These are phyloP conservation scores for Fraxinus floribunda DNA, from an alignment of 305 asterid species.

Conservation along the genomic window DNA sequence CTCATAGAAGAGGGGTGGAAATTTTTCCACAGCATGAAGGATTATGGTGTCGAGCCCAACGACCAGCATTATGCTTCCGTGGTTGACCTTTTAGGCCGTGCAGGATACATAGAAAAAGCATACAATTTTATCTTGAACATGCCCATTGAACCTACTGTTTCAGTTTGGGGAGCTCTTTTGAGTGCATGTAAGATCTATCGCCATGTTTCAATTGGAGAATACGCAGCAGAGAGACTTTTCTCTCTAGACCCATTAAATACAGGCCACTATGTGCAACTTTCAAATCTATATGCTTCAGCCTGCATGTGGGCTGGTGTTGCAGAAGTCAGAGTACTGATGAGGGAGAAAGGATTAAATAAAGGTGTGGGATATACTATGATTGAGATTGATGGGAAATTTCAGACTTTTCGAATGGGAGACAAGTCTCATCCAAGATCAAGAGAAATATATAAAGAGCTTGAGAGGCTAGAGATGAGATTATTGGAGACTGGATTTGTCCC, in stretches of 20 bases:
- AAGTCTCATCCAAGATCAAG: conserved; percentile 42
- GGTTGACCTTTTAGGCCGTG: conserved; percentile 51
- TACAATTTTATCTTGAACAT: conserved; percentile 32
- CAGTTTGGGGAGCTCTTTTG: conserved; percentile 60
- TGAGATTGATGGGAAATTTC: conserved; percentile 39
- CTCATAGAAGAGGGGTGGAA: conserved; percentile 51
- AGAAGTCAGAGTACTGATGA: conserved; percentile 38
- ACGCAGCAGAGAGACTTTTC: conserved; percentile 43
- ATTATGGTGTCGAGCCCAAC: conserved; percentile 34
- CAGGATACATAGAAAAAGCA: conserved; percentile 41
- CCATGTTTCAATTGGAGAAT: conserved; percentile 32
- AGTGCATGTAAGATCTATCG: conserved; percentile 46
- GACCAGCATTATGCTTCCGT: conserved; percentile 42
- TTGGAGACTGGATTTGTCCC: conserved; percentile 39
- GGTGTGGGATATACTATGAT: conserved; percentile 36
- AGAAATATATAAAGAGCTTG: conserved; percentile 38
- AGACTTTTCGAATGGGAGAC: conserved; percentile 39
- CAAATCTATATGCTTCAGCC: conserved; percentile 50
- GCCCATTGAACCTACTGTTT: conserved; percentile 40
- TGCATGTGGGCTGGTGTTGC: conserved; percentile 46
- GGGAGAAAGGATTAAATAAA: conserved; percentile 34
- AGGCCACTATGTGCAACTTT: conserved; percentile 50
- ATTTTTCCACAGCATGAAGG: conserved; percentile 43
- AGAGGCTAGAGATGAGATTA: conserved; percentile 41
- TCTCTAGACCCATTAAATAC: conserved; percentile 29